Evolutionary conservation across 2,329 filamentous ascomycete genomes (phyloP).

Genomic region (Dothistroma septosporum): DNA sequence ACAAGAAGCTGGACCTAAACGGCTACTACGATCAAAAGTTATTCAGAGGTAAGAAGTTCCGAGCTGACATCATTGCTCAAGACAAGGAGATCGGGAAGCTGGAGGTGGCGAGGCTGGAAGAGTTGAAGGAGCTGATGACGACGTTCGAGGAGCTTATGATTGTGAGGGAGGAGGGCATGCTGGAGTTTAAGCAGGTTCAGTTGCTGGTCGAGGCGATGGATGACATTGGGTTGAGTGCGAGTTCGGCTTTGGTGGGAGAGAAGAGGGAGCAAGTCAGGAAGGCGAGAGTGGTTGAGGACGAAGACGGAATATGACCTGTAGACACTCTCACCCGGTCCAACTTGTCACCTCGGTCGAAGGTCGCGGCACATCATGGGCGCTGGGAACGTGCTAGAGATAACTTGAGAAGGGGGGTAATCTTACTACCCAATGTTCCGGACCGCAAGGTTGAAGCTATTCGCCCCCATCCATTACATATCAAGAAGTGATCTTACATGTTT

Average conservation of each 20-base stretch:
- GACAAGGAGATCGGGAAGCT: slow-evolving; percentile 1
- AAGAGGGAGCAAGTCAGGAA: background rate
- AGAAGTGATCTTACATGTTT: no score
- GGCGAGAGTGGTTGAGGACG: background rate
- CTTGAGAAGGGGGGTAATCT: no score
- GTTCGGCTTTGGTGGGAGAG: background rate
- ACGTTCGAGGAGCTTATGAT: slow-evolving; percentile 6
- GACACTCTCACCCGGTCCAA: no score
- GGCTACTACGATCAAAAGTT: slow-evolving; percentile 6
- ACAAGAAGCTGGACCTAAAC: background rate
- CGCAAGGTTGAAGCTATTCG: no score
- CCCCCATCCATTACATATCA: no score
- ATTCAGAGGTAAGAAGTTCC: slow-evolving; percentile 3
- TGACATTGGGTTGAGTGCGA: slow-evolving; percentile 7
- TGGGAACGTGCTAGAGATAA: no score
- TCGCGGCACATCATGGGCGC: no score
- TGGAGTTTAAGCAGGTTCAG: background rate
- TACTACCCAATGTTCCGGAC: no score
- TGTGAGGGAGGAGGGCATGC: background rate
- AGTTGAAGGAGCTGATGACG: slow-evolving; percentile 6
- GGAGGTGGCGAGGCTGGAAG: slow-evolving; percentile 4
- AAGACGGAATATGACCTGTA: background rate
- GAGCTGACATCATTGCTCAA: slow-evolving; percentile 1
- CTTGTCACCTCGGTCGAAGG: no score
- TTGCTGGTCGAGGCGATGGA: slow-evolving; percentile 7